A percentile compares a stretch with the other conserved stretches of the same genome.
Conservation (phyloP, 148 eudicot species). For the Chenopodium formosanum region DNA sequence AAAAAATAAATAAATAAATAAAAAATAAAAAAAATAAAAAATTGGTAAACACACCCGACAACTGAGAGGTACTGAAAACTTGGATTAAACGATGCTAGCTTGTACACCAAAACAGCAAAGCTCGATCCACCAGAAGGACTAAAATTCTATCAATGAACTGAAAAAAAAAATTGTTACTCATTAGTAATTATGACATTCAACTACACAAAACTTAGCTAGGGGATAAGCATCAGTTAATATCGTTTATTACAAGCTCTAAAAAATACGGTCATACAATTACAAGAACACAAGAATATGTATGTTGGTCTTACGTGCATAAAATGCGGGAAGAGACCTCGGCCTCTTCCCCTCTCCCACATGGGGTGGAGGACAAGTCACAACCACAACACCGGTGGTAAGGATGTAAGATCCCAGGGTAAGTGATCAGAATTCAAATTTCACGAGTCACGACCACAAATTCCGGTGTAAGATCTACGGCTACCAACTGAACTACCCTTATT, state of each 20-base stretch:
- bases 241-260: neutral
- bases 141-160: neutral
- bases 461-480: neutral
- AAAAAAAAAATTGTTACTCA: neutral
- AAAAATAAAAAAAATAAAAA: no score
- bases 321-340: no score
- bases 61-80: neutral
- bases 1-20: no score
- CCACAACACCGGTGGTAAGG: no score
- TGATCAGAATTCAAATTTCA: no score
- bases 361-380: no score
- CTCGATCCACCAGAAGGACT: neutral
- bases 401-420: no score
- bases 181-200: neutral
- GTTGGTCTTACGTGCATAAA: no score
- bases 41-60: neutral
- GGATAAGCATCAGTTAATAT: neutral
- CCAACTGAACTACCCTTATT: no score
- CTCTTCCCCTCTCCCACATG: no score
- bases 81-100: neutral
- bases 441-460: neutral
- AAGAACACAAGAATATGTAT: no score
- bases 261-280: neutral
- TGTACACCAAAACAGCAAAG: neutral
- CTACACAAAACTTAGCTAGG: neutral